A percentile compares a stretch with the other conserved stretches of the same genome.
These are phyloP conservation scores for Macadamia tetraphylla DNA, from an alignment of 164 flowering plant genomes.

Conservation along the genomic window DNA sequence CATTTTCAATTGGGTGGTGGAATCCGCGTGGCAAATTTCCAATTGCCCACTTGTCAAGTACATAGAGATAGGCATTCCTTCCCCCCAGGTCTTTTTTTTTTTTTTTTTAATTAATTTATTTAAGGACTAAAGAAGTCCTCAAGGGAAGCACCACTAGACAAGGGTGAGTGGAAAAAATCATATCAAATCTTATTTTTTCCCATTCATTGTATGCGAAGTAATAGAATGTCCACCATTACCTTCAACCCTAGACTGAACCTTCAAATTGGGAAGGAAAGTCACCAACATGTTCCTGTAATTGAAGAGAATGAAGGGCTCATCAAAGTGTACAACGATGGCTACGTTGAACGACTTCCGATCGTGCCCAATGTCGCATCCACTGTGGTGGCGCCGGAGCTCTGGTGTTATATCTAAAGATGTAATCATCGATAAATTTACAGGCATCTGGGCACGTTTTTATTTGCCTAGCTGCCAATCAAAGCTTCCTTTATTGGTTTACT, in stretches of 20 bases:
- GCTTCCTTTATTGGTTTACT: conserved; percentile 44
- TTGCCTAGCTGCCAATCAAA: conserved; percentile 28
- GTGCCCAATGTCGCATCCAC: conserved; percentile 32
- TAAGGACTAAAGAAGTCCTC: neutral
- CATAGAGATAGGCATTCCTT: conserved; percentile 3
- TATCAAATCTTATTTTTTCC: neutral
- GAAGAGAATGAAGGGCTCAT: conserved; percentile 51
- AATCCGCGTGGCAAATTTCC: conserved; percentile 18
- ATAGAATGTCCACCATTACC: conserved; percentile 33
- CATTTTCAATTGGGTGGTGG: neutral
- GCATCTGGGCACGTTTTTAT: conserved; percentile 44
- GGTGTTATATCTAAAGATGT: conserved; percentile 42
- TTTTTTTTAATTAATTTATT: conserved; percentile 4
- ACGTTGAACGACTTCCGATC: conserved; percentile 45
- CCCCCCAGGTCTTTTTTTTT: neutral
- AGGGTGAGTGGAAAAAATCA: neutral
- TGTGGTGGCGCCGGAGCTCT: conserved; percentile 20
- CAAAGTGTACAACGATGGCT: conserved; percentile 50
- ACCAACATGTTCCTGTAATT: conserved; percentile 23
- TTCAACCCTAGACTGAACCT: conserved; percentile 25
- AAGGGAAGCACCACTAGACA: neutral
- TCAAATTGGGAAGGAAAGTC: conserved; percentile 13
- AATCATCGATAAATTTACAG: conserved; percentile 32
- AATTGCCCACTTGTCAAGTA: conserved; percentile 30
- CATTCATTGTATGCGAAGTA: conserved; percentile 12